Percentiles rank a stretch among this genome's conserved stretches.
Evolutionary conservation across 1,139 yeast genomes (phyloP).

Genomic region (Yamadazyma mexicana): DNA sequence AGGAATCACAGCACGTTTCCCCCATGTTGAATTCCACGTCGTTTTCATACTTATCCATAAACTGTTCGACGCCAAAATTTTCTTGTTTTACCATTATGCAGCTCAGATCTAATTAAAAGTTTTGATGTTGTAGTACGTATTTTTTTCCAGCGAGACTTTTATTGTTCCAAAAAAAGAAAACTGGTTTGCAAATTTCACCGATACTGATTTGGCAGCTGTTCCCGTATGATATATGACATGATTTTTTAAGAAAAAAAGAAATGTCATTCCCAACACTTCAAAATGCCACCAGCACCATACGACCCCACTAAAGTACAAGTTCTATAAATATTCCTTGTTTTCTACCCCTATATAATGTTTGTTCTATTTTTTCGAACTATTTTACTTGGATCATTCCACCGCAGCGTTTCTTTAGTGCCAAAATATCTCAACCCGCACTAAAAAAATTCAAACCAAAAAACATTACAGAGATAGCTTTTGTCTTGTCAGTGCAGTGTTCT

Average conservation of each 20-base stretch:
- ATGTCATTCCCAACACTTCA: too few relatives aligned
- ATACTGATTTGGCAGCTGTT: background rate
- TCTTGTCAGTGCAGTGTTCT: too few relatives aligned
- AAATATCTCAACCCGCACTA: background rate
- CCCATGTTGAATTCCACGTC: conserved; percentile 45
- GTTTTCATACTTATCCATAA: conserved; percentile 54
- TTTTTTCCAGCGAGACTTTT: background rate
- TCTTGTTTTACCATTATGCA: conserved; percentile 24
- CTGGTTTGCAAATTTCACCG: background rate
- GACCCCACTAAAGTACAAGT: too few relatives aligned
- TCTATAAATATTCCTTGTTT: background rate
- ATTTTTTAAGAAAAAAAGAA: too few relatives aligned
- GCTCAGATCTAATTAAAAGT: background rate
- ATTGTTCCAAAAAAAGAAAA: background rate
- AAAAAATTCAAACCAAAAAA: background rate
- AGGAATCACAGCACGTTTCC: conserved; percentile 54
- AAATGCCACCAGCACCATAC: too few relatives aligned
- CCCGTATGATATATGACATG: background rate
- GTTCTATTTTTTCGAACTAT: too few relatives aligned
- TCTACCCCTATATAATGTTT: too few relatives aligned
- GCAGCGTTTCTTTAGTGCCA: too few relatives aligned
- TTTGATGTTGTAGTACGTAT: too few relatives aligned
- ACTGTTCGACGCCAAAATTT: conserved; percentile 55
- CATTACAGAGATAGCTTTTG: background rate
- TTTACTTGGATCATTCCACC: too few relatives aligned